These are phyloP conservation scores for Camellia lanceoleosa DNA, from an alignment of 148 eudicot genomes.

Conservation along the genomic window DNA sequence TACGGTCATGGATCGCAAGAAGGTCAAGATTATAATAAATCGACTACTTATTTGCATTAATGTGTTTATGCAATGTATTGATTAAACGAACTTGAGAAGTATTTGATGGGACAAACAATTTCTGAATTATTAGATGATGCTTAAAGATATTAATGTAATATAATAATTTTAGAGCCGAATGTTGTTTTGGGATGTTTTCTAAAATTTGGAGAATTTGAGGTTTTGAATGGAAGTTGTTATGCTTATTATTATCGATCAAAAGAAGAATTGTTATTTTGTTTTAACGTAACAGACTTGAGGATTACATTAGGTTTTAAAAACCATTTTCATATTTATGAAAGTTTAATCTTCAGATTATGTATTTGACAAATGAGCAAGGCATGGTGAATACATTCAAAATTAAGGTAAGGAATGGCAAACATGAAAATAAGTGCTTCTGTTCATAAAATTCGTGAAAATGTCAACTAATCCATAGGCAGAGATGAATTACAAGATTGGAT, in stretches of 20 bases:
- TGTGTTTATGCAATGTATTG: not conserved
- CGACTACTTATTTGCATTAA: too few species aligned
- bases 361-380: not conserved
- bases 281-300: not conserved
- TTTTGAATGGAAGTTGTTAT: not conserved
- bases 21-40: slow-evolving; percentile 38
- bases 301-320: not conserved
- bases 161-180: not conserved
- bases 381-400: not conserved
- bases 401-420: too few species aligned
- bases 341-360: not conserved
- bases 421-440: too few species aligned
- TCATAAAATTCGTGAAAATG: too few species aligned
- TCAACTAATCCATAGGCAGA: too few species aligned
- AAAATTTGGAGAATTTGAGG: not conserved
- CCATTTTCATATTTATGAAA: not conserved
- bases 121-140: not conserved
- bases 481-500: too few species aligned
- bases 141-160: not conserved
- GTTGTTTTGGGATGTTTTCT: not conserved
- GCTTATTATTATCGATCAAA: not conserved
- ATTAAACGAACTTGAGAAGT: not conserved
- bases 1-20: slow-evolving; percentile 69
- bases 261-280: not conserved
- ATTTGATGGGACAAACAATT: not conserved